Evolutionary conservation across 2,329 filamentous ascomycete species (phyloP).

Genomic region (Sphaerulina musiva): DNA sequence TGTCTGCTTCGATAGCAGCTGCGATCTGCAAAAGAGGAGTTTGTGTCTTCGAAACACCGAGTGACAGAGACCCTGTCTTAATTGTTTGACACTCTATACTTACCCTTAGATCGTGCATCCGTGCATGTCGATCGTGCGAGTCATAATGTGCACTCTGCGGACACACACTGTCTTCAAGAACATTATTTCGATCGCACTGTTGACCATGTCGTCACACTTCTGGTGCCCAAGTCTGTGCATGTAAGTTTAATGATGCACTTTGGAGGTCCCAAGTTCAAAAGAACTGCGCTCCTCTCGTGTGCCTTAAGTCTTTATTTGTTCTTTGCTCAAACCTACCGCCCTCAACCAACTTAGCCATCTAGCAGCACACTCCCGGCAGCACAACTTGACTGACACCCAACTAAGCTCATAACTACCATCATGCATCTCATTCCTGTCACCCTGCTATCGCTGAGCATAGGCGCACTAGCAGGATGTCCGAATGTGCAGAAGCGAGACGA

Average conservation of each 20-base stretch:
- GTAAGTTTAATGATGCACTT: background rate
- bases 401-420: background rate
- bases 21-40: background rate
- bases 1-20: background rate
- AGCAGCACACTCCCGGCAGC: background rate
- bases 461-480: background rate
- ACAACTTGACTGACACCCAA: background rate
- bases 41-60: background rate
- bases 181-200: background rate
- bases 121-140: background rate
- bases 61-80: background rate
- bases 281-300: background rate
- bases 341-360: background rate
- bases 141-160: background rate
- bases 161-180: background rate
- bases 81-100: background rate
- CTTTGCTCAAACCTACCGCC: no score
- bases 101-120: background rate
- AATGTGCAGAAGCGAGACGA: background rate
- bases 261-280: background rate
- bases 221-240: background rate
- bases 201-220: background rate
- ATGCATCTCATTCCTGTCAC: background rate
- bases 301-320: no score
- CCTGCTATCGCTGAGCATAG: background rate